Evolutionary conservation across 139 green algal species (phyloP), one percentile per base, ranked within the genome.

Genomic region (Chlamydomonas eustigma): DNA sequence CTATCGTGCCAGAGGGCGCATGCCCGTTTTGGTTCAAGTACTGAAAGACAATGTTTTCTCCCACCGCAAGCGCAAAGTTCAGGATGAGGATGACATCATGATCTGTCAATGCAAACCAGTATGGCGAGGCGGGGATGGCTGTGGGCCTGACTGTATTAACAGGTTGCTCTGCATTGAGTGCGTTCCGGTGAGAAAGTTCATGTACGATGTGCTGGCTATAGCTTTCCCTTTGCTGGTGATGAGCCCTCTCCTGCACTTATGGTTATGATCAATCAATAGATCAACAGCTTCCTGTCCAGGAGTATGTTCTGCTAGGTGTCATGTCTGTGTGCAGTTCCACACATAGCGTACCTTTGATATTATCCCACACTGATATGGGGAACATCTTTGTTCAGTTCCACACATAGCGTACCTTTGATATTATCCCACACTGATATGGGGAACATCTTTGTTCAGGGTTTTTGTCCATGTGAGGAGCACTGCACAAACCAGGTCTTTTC

Each of bases 401-500:
- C n/a, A n/a, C n/a, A n/a, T n/a, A n/a, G n/a, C n/a, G n/a, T n/a
- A n/a, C n/a, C n/a, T n/a, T n/a, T n/a, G n/a, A n/a, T n/a, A n/a
- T n/a, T n/a, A n/a, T n/a, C n/a, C n/a, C n/a, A n/a, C n/a, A n/a
- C n/a, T n/a, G n/a, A n/a, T n/a, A n/a, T n/a, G n/a, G n/a, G n/a
- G n/a, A n/a, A n/a, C n/a, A n/a, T n/a, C n/a, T n/a, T 36, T 69
- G 1, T 78, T 63, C 88, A 93, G 88, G 90, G 88, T 24, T 96
- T 93, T 75, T 99, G 95, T 77, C 92, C 93, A 25, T 96, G 90
- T 58, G 95, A 91, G 64, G 76, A 91, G 25, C 76, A 81, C 31
- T 99, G 95, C 92, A 92, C 78, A 78, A 99, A 99, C 83, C 93
- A 97, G 78, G 88, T 89, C 82, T 98, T 99, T 83, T 88, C 89